phyloP scores from a whole-genome alignment of 257 asterid genomes.

The Nicotiana tabacum region DNA sequence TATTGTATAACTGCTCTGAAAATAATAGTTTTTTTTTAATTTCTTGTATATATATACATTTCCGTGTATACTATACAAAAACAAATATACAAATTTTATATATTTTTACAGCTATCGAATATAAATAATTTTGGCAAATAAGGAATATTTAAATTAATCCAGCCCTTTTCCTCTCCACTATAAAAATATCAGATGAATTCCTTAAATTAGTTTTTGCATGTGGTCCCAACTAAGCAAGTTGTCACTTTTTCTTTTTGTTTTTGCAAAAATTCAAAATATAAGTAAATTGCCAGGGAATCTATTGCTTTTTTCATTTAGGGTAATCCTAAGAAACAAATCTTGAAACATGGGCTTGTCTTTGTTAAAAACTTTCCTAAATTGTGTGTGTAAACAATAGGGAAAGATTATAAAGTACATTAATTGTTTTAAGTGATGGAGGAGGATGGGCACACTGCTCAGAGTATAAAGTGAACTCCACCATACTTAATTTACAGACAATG shows the following conservation, averaged over 20 bases:
- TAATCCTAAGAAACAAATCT: slow-evolving; percentile 15
- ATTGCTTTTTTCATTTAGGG: slow-evolving; percentile 11
- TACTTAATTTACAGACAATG: slow-evolving; percentile 20
- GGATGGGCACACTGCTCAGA: slow-evolving; percentile 16
- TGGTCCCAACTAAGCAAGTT: slow-evolving; percentile 41
- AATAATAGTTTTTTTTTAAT: no score
- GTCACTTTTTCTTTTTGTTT: slow-evolving; percentile 19
- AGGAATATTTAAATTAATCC: neutral
- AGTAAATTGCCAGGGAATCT: neutral
- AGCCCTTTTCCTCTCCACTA: neutral
- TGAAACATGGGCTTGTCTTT: neutral
- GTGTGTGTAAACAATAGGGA: neutral
- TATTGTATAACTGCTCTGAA: no score
- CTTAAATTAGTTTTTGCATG: slow-evolving; percentile 23
- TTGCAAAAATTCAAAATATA: neutral
- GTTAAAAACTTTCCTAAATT: slow-evolving; percentile 12
- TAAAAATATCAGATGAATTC: neutral
- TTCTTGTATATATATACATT: no score
- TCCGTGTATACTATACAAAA: no score
- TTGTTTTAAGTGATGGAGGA: neutral
- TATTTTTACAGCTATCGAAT: no score
- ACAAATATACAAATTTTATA: no score
- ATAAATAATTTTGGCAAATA: no score
- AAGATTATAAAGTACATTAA: neutral
- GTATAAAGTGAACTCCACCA: slow-evolving; percentile 54